Percentiles rank a stretch among this genome's conserved stretches.
Evolutionary conservation across 2,329 filamentous ascomycete genomes (phyloP).

Genomic region (Xylaria hypoxylon): DNA sequence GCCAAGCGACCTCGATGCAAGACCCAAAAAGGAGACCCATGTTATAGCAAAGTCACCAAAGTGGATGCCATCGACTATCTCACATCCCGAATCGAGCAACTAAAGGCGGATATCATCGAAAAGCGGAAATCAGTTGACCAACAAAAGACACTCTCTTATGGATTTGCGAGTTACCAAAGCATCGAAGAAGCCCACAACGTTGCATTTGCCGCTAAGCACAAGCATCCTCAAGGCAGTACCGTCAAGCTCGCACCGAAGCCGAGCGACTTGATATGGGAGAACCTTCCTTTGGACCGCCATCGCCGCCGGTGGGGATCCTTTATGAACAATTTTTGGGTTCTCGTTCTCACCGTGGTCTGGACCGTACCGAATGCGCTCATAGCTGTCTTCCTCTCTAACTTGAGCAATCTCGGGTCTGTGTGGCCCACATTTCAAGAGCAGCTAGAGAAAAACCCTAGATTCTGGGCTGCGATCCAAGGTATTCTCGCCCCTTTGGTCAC

Average conservation of each 20-base stretch:
- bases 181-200: slow-evolving; percentile 88
- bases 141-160: slow-evolving; percentile 88
- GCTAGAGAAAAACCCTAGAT: slow-evolving; percentile 68
- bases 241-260: slow-evolving; percentile 84
- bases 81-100: slow-evolving; percentile 80
- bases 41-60: slow-evolving; percentile 72
- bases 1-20: slow-evolving; percentile 79
- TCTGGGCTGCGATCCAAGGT: slow-evolving; percentile 91
- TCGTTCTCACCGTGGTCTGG: slow-evolving; percentile 82
- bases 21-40: slow-evolving; percentile 80
- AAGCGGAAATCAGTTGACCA: slow-evolving; percentile 83
- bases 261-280: slow-evolving; percentile 91
- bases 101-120: slow-evolving; percentile 85
- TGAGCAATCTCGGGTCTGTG: slow-evolving; percentile 80
- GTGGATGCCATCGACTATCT: slow-evolving; percentile 94
- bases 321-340: slow-evolving; percentile 70
- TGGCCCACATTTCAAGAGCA: slow-evolving; percentile 79
- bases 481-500: slow-evolving; percentile 86
- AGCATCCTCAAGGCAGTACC: slow-evolving; percentile 79
- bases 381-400: slow-evolving; percentile 87
- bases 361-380: slow-evolving; percentile 92
- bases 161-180: slow-evolving; percentile 89
- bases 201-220: slow-evolving; percentile 81
- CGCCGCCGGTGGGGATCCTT: slow-evolving; percentile 77
- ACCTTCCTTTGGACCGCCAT: slow-evolving; percentile 65